A percentile compares a stretch with the other conserved stretches of the same genome.
These are phyloP conservation scores for Megacollybia marginata DNA, from an alignment of 768 basidiomycete genomes.

Conservation along the genomic window DNA sequence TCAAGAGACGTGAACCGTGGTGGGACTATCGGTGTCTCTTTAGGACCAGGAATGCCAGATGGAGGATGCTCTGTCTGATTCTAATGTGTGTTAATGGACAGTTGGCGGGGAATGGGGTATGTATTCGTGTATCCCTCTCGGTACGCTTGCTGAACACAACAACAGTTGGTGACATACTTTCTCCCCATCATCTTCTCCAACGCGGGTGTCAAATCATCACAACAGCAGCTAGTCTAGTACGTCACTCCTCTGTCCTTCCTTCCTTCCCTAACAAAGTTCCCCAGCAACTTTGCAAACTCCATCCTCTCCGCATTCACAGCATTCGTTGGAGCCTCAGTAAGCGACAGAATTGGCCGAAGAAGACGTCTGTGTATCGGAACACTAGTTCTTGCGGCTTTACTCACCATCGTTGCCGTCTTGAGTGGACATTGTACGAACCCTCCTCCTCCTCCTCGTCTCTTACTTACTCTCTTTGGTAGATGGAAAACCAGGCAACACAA, in stretches of 20 bases:
- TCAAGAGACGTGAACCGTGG: conserved; percentile 12
- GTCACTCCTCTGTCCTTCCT: background rate
- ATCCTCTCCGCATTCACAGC: conserved; percentile 18
- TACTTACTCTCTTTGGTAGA: conserved; percentile 5
- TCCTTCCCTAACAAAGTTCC: background rate
- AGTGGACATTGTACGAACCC: conserved; percentile 12
- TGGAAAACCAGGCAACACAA: conserved; percentile 12
- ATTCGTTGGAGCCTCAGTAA: conserved; percentile 13
- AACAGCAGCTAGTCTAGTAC: conserved; percentile 17
- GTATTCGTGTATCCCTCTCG: background rate
- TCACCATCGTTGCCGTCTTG: conserved; percentile 15
- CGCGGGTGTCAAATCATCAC: conserved; percentile 14
- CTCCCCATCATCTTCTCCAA: conserved; percentile 16
- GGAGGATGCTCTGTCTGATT: conserved; percentile 18
- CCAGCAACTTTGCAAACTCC: conserved; percentile 19
- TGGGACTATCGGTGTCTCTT: conserved; percentile 17
- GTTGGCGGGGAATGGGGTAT: conserved; percentile 17
- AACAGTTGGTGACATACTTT: conserved; percentile 18
- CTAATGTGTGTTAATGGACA: conserved; percentile 20
- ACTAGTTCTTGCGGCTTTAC: conserved; percentile 12
- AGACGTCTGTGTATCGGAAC: conserved; percentile 15
- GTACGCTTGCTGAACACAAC: background rate
- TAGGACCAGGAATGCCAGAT: conserved; percentile 12
- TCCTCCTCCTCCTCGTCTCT: background rate
- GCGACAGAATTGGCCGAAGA: conserved; percentile 16